Conservation (phyloP, 2,329 filamentous ascomycete genomes). For the Aspergillus fumigatus region DNA sequence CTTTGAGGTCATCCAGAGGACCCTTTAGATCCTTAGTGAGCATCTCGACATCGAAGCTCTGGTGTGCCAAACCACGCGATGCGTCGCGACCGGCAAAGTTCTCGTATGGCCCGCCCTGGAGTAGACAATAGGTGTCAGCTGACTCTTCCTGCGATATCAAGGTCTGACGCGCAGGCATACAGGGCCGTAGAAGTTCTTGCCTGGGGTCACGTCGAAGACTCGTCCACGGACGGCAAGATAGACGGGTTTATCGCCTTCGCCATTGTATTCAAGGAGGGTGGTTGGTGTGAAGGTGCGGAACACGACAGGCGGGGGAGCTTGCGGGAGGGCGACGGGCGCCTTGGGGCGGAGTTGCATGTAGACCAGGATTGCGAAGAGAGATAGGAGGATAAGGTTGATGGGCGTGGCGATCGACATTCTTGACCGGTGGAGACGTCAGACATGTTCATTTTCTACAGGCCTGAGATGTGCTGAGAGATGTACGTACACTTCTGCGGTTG, state of each 20-base stretch:
- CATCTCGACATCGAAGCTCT: slow-evolving; percentile 94
- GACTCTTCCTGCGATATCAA: not conserved
- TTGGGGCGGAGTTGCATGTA: slow-evolving; percentile 58
- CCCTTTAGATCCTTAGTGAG: slow-evolving; percentile 84
- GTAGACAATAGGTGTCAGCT: slow-evolving; percentile 2
- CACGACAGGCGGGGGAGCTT: slow-evolving; percentile 62
- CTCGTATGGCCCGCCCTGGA: slow-evolving; percentile 77
- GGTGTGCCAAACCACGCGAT: slow-evolving; percentile 77
- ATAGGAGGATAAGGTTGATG: slow-evolving; percentile 58
- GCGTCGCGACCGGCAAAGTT: slow-evolving; percentile 96
- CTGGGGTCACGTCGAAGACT: slow-evolving; percentile 83
- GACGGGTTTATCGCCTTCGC: slow-evolving; percentile 66
- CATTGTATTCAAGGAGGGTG: slow-evolving; percentile 82
- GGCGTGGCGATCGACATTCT: slow-evolving; percentile 55
- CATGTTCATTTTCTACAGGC: not conserved
- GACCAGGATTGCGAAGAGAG: slow-evolving; percentile 53
- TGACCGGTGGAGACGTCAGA: slow-evolving; percentile 8
- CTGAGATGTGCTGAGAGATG: not conserved
- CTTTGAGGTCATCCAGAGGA: slow-evolving; percentile 71
- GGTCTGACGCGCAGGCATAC: slow-evolving; percentile 22
- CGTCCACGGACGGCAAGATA: slow-evolving; percentile 87
- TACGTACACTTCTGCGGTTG: slow-evolving; percentile 33
- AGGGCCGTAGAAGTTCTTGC: slow-evolving; percentile 92
- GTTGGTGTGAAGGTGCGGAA: slow-evolving; percentile 82
- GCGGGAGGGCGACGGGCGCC: slow-evolving; percentile 48